Evolutionary conservation across 2,329 filamentous ascomycete species (phyloP).

Genomic region (Colletotrichum sojae): DNA sequence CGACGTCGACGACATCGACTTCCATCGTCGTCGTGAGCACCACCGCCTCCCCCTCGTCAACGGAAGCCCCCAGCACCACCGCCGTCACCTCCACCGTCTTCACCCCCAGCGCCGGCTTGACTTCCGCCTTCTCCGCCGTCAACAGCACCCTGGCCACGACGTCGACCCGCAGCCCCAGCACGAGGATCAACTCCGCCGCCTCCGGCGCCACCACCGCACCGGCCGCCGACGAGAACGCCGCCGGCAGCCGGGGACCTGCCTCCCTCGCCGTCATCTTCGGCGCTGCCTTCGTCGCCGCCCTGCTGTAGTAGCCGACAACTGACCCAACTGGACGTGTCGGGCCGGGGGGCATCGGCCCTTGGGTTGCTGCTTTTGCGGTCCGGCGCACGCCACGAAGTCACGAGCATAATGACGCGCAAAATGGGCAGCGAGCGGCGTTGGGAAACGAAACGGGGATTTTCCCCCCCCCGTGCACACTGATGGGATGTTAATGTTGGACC

Average conservation of each 20-base stretch:
- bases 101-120: slow-evolving; percentile 26
- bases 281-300: slow-evolving; percentile 38
- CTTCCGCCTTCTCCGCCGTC: slow-evolving; percentile 24
- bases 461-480: slow-evolving; percentile 36
- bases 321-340: slow-evolving; percentile 37
- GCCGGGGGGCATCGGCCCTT: neutral
- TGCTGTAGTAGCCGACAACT: slow-evolving; percentile 36
- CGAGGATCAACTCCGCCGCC: slow-evolving; percentile 16
- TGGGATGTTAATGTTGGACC: slow-evolving; percentile 38
- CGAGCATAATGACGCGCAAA: slow-evolving; percentile 35
- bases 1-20: slow-evolving; percentile 43
- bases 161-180: slow-evolving; percentile 19
- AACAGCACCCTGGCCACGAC: slow-evolving; percentile 31
- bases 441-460: slow-evolving; percentile 1
- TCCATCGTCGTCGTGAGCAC: slow-evolving; percentile 5
- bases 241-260: slow-evolving; percentile 29
- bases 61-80: slow-evolving; percentile 18
- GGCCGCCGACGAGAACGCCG: slow-evolving; percentile 21
- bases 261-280: slow-evolving; percentile 36
- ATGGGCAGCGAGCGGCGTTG: slow-evolving; percentile 22
- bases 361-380: neutral
- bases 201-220: slow-evolving; percentile 3
- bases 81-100: slow-evolving; percentile 18
- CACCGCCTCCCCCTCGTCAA: slow-evolving; percentile 34
- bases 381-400: slow-evolving; percentile 38